These are phyloP conservation scores for Vicia sativa DNA, from an alignment of 306 rosid species.

Conservation along the genomic window DNA sequence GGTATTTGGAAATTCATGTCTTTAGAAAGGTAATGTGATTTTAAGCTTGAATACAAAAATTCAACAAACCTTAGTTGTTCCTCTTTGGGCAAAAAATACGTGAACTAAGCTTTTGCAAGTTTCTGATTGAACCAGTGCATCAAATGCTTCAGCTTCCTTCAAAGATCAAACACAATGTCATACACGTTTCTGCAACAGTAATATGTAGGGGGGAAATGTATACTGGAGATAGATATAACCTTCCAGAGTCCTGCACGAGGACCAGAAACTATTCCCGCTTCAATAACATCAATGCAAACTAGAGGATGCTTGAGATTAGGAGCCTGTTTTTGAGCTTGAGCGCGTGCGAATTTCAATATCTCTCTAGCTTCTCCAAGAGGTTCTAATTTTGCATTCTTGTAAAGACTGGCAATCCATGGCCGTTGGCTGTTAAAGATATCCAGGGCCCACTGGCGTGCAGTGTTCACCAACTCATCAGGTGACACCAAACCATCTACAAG, in stretches of 20 bases:
- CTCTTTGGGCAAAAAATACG: conserved; percentile 87
- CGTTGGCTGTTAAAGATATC: conserved; percentile 64
- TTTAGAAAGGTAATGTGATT: conserved; percentile 1
- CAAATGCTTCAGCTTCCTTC: conserved; percentile 89
- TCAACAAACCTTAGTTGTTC: conserved; percentile 82
- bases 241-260: conserved; percentile 90
- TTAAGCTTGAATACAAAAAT: conserved; percentile 16
- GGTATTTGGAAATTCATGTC: conserved; percentile 20
- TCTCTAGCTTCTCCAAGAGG: conserved; percentile 95
- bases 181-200: conserved; percentile 10
- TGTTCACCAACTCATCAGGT: conserved; percentile 64
- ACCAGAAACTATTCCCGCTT: conserved; percentile 82
- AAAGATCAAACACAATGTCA: conserved; percentile 46
- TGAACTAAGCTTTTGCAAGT: conserved; percentile 81
- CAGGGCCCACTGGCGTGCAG: conserved; percentile 87
- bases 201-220: conserved; percentile 22
- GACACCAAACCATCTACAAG: conserved; percentile 85
- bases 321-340: conserved; percentile 71
- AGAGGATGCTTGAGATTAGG: conserved; percentile 90
- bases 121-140: conserved; percentile 60
- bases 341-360: conserved; percentile 78
- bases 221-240: conserved; percentile 54
- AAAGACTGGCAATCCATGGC: conserved; percentile 91
- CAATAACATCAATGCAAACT: conserved; percentile 89
- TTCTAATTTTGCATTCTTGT: conserved; percentile 80